These are phyloP conservation scores for Yarrowia deformans DNA, from an alignment of 805 yeast species.

Conservation along the genomic window DNA sequence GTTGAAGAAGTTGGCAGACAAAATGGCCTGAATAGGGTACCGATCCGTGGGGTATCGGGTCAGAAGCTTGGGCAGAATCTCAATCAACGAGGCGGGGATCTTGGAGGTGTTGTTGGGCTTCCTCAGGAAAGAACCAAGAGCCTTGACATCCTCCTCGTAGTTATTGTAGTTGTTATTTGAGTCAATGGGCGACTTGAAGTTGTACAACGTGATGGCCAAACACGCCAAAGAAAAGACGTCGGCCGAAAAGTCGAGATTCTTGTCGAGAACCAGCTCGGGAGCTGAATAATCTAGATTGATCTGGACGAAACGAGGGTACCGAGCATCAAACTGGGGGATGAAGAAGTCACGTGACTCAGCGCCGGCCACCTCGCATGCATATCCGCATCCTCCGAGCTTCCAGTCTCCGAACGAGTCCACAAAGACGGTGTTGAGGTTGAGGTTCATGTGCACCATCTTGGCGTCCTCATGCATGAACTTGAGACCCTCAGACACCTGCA, in stretches of 20 bases:
- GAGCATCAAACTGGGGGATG: slow-evolving; percentile 74
- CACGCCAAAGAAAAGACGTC: slow-evolving; percentile 89
- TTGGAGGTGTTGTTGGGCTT: slow-evolving; percentile 50
- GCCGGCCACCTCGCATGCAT: slow-evolving; percentile 55
- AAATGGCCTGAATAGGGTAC: slow-evolving; percentile 67
- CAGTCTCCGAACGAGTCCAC: slow-evolving; percentile 86
- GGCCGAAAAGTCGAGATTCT: slow-evolving; percentile 66
- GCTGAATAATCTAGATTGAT: slow-evolving; percentile 77
- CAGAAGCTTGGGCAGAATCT: slow-evolving; percentile 61
- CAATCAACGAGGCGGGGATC: slow-evolving; percentile 64
- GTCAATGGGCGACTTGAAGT: slow-evolving; percentile 57
- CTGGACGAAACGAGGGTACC: slow-evolving; percentile 76
- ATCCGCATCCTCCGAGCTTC: slow-evolving; percentile 83
- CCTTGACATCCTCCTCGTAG: slow-evolving; percentile 58
- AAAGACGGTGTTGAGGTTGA: slow-evolving; percentile 78
- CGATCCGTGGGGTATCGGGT: slow-evolving; percentile 65
- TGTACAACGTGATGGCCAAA: slow-evolving; percentile 72
- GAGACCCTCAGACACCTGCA: slow-evolving; percentile 78
- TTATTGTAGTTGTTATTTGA: slow-evolving; percentile 60
- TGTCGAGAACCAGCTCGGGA: slow-evolving; percentile 80
- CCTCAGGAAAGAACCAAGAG: slow-evolving; percentile 53
- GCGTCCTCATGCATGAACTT: slow-evolving; percentile 84
- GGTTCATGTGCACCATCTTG: slow-evolving; percentile 73
- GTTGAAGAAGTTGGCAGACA: slow-evolving; percentile 77
- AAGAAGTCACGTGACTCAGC: slow-evolving; percentile 64